Percentiles rank a stretch among this genome's conserved stretches.
phyloP scores from a whole-genome alignment of 2,329 filamentous ascomycete genomes.

The Microcyclospora pomicola region DNA sequence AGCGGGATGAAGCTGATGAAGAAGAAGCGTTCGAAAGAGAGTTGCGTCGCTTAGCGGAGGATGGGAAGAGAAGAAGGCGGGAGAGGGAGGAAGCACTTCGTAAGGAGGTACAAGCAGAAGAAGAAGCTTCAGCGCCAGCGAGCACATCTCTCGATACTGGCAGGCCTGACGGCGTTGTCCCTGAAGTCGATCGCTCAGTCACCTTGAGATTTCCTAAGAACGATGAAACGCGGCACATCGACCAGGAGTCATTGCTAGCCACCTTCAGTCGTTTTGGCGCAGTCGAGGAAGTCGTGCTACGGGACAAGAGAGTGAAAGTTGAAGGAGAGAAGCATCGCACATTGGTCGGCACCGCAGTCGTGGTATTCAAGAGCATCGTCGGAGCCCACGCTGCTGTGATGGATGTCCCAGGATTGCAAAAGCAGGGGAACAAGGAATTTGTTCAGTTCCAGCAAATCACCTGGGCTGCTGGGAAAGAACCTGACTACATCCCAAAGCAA shows the following conservation, averaged over 20 bases:
- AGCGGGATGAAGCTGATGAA: constrained; percentile 30
- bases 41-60: constrained; percentile 32
- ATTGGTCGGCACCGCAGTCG: constrained; percentile 34
- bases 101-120: constrained; percentile 37
- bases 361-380: constrained; percentile 45
- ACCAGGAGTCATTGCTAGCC: constrained; percentile 31
- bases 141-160: not conserved
- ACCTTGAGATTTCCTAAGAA: constrained; percentile 35
- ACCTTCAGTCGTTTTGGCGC: constrained; percentile 43
- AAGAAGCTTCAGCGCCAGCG: constrained; percentile 15
- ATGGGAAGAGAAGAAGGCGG: constrained; percentile 40
- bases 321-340: constrained; percentile 17
- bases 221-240: constrained; percentile 21
- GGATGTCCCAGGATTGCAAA: constrained; percentile 25
- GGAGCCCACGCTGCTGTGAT: constrained; percentile 43
- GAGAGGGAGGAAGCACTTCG: constrained; percentile 40
- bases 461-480: constrained; percentile 41
- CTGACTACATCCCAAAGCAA: constrained; percentile 27
- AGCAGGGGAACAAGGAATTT: constrained; percentile 29
- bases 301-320: constrained; percentile 37
- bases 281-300: constrained; percentile 41
- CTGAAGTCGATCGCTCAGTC: constrained; percentile 43
- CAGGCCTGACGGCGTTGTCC: constrained; percentile 23
- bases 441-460: constrained; percentile 38
- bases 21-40: constrained; percentile 47